These are phyloP conservation scores for Cyphellophora attinorum DNA, from an alignment of 2,329 filamentous ascomycete genomes.

Conservation along the genomic window DNA sequence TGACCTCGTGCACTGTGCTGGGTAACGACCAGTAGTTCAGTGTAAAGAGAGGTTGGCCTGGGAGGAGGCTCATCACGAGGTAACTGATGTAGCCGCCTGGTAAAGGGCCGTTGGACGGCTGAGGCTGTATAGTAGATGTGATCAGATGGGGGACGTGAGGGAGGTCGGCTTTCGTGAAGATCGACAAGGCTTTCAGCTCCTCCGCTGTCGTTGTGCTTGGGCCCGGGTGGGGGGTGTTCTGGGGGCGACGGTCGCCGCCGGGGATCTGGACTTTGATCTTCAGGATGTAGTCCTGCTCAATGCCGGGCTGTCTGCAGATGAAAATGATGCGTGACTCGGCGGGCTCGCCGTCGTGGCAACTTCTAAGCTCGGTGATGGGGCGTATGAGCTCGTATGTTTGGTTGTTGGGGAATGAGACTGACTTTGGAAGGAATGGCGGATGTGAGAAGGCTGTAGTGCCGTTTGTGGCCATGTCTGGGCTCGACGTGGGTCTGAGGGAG, in stretches of 20 bases:
- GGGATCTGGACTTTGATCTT: conserved; percentile 16
- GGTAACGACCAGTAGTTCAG: conserved; percentile 17
- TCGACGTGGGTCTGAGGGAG: too few relatives aligned
- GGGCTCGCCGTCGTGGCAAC: conserved; percentile 16
- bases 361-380: conserved; percentile 13
- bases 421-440: conserved; percentile 9
- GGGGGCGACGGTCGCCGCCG: conserved; percentile 5
- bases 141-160: conserved; percentile 16
- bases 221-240: conserved; percentile 5
- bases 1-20: conserved; percentile 9
- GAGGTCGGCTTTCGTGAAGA: conserved; percentile 11
- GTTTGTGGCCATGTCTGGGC: too few relatives aligned
- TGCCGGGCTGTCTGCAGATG: conserved; percentile 7
- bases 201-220: conserved; percentile 15
- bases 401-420: conserved; percentile 9
- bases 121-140: conserved; percentile 12
- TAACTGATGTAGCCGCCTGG: conserved; percentile 19
- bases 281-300: conserved; percentile 11
- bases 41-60: conserved; percentile 15
- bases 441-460: too few relatives aligned
- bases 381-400: conserved; percentile 10
- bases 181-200: conserved; percentile 17
- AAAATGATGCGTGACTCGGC: conserved; percentile 15
- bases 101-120: conserved; percentile 12
- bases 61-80: conserved; percentile 19